Evolutionary conservation across 2,329 filamentous ascomycete genomes (phyloP).

Genomic region (Colletotrichum karsti): DNA sequence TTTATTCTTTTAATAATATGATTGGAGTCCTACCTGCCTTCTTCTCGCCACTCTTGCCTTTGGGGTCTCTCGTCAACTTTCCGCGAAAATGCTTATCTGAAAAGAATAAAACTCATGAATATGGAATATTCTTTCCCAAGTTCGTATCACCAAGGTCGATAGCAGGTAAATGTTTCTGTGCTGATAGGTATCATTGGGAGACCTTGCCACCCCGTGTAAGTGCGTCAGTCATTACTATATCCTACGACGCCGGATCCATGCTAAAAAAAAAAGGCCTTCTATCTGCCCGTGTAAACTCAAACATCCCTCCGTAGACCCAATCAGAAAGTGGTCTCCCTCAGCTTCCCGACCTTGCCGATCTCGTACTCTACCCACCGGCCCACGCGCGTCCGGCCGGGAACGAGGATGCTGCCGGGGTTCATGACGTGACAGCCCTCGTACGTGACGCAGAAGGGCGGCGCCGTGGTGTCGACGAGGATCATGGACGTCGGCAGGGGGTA

Average conservation of each 20-base stretch:
- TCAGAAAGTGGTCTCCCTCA: constrained; percentile 71
- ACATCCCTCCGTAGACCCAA: background rate
- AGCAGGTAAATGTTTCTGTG: background rate
- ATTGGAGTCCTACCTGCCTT: background rate
- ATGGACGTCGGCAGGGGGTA: constrained; percentile 90
- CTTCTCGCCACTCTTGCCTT: too few species aligned
- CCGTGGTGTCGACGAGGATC: constrained; percentile 83
- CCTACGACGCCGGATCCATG: background rate
- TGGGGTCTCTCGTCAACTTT: too few species aligned
- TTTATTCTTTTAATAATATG: background rate
- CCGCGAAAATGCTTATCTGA: too few species aligned
- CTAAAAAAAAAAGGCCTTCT: background rate
- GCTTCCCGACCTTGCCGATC: constrained; percentile 66
- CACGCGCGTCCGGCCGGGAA: constrained; percentile 72
- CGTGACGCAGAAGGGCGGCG: constrained; percentile 84
- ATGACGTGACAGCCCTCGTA: constrained; percentile 97
- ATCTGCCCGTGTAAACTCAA: background rate
- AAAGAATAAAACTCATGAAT: too few species aligned
- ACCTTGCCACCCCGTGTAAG: background rate
- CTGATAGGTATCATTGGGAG: background rate
- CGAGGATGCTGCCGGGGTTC: constrained; percentile 85
- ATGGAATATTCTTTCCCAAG: too few species aligned
- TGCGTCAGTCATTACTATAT: background rate
- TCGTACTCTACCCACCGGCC: constrained; percentile 92
- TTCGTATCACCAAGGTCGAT: too few species aligned